These are phyloP conservation scores for Rhizopus microsporus DNA, from an alignment of 371 early-diverging fungal genomes.

Conservation along the genomic window DNA sequence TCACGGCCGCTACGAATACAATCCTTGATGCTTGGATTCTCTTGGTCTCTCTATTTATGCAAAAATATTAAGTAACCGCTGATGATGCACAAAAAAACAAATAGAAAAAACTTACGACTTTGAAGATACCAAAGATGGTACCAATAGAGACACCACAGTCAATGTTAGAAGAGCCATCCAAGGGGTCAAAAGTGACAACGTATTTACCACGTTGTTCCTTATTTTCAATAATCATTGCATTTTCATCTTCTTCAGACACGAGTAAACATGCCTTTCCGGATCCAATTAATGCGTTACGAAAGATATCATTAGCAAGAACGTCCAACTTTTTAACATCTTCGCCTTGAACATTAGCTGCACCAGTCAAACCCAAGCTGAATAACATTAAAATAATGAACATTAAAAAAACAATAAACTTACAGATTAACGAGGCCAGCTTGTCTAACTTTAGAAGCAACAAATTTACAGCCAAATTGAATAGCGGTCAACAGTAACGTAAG, in stretches of 20 bases:
- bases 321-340: slow-evolving; percentile 98
- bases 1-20: slow-evolving; percentile 91
- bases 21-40: slow-evolving; percentile 62
- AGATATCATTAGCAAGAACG: slow-evolving; percentile 96
- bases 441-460: slow-evolving; percentile 94
- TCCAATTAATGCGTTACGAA: slow-evolving; percentile 91
- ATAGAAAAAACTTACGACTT: slow-evolving; percentile 62
- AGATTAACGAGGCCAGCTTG: slow-evolving; percentile 95
- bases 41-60: slow-evolving; percentile 42
- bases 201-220: slow-evolving; percentile 82
- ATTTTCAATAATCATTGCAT: slow-evolving; percentile 84
- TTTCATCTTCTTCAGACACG: slow-evolving; percentile 96
- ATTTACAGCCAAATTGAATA: slow-evolving; percentile 96
- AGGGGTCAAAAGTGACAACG: slow-evolving; percentile 96
- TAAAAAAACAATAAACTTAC: slow-evolving; percentile 53
- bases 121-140: slow-evolving; percentile 98
- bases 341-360: slow-evolving; percentile 88
- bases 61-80: neutral
- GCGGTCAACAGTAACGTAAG: slow-evolving; percentile 88
- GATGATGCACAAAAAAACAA: neutral
- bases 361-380: slow-evolving; percentile 83
- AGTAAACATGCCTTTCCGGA: slow-evolving; percentile 91
- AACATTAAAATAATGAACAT: neutral
- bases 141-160: slow-evolving; percentile 98
- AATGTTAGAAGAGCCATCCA: slow-evolving; percentile 97